Evolutionary conservation across 768 basidiomycete genomes (phyloP).

Genomic region (Mycena maculata): DNA sequence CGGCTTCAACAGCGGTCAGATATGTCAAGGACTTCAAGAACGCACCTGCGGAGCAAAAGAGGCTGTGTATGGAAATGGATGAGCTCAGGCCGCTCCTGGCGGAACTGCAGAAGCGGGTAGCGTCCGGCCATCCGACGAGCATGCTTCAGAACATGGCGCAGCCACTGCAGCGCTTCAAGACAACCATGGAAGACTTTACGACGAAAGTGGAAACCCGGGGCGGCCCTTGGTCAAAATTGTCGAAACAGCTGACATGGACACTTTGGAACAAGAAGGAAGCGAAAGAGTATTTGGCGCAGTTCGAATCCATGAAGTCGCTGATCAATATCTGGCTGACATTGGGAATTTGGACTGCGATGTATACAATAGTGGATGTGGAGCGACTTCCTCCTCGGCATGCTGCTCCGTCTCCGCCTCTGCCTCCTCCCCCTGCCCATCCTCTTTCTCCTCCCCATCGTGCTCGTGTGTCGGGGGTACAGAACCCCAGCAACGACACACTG

Average conservation of each 20-base stretch:
- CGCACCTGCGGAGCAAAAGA: not conserved
- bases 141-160: not conserved
- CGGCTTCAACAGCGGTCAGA: not conserved
- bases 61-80: not conserved
- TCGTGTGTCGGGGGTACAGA: too few relatives aligned
- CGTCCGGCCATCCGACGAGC: not conserved
- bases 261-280: not conserved
- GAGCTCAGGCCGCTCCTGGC: not conserved
- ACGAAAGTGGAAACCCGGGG: not conserved
- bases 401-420: too few relatives aligned
- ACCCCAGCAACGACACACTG: conserved; percentile 76
- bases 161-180: not conserved
- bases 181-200: not conserved
- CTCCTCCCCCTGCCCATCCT: too few relatives aligned
- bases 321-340: not conserved
- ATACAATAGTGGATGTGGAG: too few relatives aligned
- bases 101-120: not conserved
- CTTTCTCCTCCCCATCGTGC: too few relatives aligned
- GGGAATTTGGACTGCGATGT: too few relatives aligned
- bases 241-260: not conserved
- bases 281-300: not conserved
- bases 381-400: too few relatives aligned
- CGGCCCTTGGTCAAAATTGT: not conserved
- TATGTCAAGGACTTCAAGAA: not conserved
- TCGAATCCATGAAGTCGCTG: not conserved